phyloP scores from a whole-genome alignment of 2,329 filamentous ascomycete genomes.

The Botrytis elliptica region DNA sequence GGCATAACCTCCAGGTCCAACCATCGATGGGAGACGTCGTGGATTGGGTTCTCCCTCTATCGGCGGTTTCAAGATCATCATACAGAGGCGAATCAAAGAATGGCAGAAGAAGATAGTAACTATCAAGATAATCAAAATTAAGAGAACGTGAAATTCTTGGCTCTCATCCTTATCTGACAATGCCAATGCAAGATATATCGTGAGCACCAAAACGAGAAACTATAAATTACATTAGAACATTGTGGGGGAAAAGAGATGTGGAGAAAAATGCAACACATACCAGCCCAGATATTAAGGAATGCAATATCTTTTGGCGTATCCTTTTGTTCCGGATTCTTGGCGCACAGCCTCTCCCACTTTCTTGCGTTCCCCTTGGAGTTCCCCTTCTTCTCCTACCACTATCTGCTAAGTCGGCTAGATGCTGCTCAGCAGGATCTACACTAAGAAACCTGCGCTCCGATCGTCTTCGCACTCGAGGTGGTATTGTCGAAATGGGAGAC shows the following conservation, averaged over 20 bases:
- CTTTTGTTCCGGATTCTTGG: slow-evolving; percentile 55
- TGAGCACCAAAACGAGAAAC: slow-evolving; percentile 35
- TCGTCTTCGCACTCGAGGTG: slow-evolving; percentile 24
- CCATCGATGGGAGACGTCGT: slow-evolving; percentile 46
- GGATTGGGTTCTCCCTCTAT: slow-evolving; percentile 38
- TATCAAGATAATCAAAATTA: slow-evolving; percentile 74
- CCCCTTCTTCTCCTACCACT: slow-evolving; percentile 43
- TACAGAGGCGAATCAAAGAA: slow-evolving; percentile 69
- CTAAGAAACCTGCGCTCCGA: slow-evolving; percentile 40
- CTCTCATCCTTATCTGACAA: slow-evolving; percentile 62
- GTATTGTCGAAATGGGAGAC: slow-evolving; percentile 24
- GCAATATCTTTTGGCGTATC: slow-evolving; percentile 55
- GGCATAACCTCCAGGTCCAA: slow-evolving; percentile 62
- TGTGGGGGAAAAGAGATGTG: neutral
- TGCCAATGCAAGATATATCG: slow-evolving; percentile 62
- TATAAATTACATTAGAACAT: slow-evolving; percentile 24
- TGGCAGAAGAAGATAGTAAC: slow-evolving; percentile 80
- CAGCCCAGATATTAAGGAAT: slow-evolving; percentile 62
- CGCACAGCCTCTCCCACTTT: slow-evolving; percentile 39
- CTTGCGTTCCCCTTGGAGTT: slow-evolving; percentile 31
- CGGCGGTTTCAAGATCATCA: slow-evolving; percentile 54
- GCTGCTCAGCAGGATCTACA: slow-evolving; percentile 50
- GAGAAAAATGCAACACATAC: slow-evolving; percentile 24
- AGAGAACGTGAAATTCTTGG: slow-evolving; percentile 73
- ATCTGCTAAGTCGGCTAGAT: slow-evolving; percentile 47